Conservation (phyloP, 768 basidiomycete genomes). For the Suillus sp. region DNA sequence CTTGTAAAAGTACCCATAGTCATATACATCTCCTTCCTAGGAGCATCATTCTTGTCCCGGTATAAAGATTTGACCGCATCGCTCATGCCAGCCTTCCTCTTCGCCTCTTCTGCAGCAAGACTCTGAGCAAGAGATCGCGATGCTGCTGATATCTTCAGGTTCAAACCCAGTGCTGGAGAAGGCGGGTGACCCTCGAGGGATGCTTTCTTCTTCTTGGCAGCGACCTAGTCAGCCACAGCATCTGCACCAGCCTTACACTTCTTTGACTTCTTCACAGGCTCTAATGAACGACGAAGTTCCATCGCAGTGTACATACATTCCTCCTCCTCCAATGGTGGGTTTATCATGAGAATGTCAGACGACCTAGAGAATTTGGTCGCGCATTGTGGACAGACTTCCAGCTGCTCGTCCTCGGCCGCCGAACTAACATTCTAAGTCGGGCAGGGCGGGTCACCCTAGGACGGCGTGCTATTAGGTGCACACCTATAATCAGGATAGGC, state of each 20-base stretch:
- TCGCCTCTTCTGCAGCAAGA: constrained; percentile 79
- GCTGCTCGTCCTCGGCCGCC: constrained; percentile 30
- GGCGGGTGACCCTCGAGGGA: constrained; percentile 17
- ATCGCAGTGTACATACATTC: constrained; percentile 56
- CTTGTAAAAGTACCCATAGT: constrained; percentile 91
- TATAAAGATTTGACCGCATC: constrained; percentile 86
- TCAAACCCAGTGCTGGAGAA: constrained; percentile 35
- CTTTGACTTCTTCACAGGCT: constrained; percentile 51
- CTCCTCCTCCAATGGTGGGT: constrained; percentile 69
- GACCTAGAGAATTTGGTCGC: constrained; percentile 62
- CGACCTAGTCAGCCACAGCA: constrained; percentile 24
- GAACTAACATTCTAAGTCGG: no score
- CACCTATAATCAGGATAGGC: no score
- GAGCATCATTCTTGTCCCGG: constrained; percentile 49
- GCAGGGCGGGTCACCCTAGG: no score
- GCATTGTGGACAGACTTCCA: constrained; percentile 78
- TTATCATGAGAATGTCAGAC: constrained; percentile 63
- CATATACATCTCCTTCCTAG: constrained; percentile 85
- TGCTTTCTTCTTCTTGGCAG: constrained; percentile 47
- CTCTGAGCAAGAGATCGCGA: constrained; percentile 70
- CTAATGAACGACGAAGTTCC: constrained; percentile 56
- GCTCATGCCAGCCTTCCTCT: constrained; percentile 83
- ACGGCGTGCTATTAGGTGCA: no score
- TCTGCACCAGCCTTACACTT: constrained; percentile 62
- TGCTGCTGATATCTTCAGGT: constrained; percentile 55